Conservation (phyloP, 1,139 yeast genomes). For the Yamadazyma friedrichii region DNA sequence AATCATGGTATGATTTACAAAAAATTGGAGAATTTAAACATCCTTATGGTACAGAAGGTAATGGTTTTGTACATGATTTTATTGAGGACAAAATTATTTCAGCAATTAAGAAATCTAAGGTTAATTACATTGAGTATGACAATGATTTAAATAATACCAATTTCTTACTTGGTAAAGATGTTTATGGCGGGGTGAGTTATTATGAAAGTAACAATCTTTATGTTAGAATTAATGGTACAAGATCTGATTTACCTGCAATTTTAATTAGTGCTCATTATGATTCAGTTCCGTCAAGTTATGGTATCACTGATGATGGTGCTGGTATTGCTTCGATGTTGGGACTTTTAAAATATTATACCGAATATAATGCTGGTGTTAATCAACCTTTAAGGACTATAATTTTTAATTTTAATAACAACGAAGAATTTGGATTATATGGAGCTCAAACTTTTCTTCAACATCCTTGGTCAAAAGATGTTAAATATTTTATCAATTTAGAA, state of each 20-base stretch:
- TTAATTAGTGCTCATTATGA: slow-evolving; percentile 85
- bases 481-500: slow-evolving; percentile 77
- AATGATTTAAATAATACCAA: slow-evolving; percentile 46
- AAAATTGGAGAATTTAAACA: slow-evolving; percentile 64
- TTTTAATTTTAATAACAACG: slow-evolving; percentile 86
- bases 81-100: slow-evolving; percentile 44
- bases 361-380: slow-evolving; percentile 17
- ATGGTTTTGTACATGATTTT: slow-evolving; percentile 74
- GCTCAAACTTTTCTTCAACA: slow-evolving; percentile 74
- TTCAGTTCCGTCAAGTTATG: slow-evolving; percentile 83
- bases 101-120: slow-evolving; percentile 23
- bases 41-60: slow-evolving; percentile 75
- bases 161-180: slow-evolving; percentile 42
- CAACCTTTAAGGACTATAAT: slow-evolving; percentile 72
- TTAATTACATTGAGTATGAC: slow-evolving; percentile 46
- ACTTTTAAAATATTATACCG: slow-evolving; percentile 51
- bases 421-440: slow-evolving; percentile 86
- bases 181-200: slow-evolving; percentile 45
- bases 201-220: slow-evolving; percentile 79
- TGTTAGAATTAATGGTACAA: slow-evolving; percentile 67
- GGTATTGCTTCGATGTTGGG: slow-evolving; percentile 87
- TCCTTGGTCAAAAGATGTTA: slow-evolving; percentile 66
- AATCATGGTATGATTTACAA: slow-evolving; percentile 70
- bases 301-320: slow-evolving; percentile 92
- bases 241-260: slow-evolving; percentile 59